Base-by-base conservation (phyloP, 805 yeast genomes). In the Hanseniaspora meyeri region DNA sequence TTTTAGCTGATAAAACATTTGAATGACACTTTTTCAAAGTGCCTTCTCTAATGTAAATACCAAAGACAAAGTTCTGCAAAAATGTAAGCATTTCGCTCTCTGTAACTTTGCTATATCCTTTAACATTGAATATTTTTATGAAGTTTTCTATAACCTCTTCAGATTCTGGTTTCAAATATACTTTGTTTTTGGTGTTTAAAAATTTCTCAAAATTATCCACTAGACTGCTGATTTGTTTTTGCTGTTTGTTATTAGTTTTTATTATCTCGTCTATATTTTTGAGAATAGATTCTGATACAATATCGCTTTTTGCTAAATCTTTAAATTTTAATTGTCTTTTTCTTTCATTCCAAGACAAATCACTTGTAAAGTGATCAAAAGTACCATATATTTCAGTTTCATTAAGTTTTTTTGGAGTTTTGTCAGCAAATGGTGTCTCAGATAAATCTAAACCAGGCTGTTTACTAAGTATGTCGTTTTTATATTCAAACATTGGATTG, bases 31-130 rank as follows among this genome's bases (percentile, higher is more conserved):
- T 52, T 45, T 52, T 52, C 2, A 52, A 16, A 17, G 56, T 52
- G 27, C 56, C 56, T 17, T 52, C 56, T 52, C 56, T 52, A 6
- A 45, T 39, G 31, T 52, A 52, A 29, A 45, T n/a, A 37, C 56
- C 56, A 43, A 45, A 52, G 1, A 52, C 29, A 45, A 52, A 45
- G 24, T 45, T 52, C 37, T 52, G 49, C n/a, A 52, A 19, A 31
- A 24, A 45, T 11, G 34, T 4, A 4, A 45, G 31, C 48, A 45
- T 45, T 29, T 45, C 48, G 17, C 32, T 43, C 29, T 52, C 56
- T n/a, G 47, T 27, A 3, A 37, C n/a, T 29, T 52, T 40, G 43
- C n/a, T 36, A 20, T 17, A 52, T 17, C 32, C 34, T 19, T 38
- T 39, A 17, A 52, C 32, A 4, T 43, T 42, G 19, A 52, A 43